Evolutionary conservation across 2,329 filamentous ascomycete genomes (phyloP), one percentile per base, ranked within the genome.

Genomic region (Sphaerostilbella broomeana): DNA sequence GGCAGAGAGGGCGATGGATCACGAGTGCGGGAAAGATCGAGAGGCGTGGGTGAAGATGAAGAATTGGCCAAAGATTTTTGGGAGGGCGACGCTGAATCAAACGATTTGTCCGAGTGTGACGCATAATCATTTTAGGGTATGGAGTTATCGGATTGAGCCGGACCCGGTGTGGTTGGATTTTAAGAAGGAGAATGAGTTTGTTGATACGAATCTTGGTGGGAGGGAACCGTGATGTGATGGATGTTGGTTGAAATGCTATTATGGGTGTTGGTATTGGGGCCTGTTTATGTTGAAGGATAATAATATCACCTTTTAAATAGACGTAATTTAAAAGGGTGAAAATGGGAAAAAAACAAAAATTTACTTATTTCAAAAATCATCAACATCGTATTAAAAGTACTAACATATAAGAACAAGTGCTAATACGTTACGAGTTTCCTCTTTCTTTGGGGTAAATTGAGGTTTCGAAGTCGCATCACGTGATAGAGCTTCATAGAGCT

Each of bases 381-480:
- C n/a, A n/a, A n/a, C n/a, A n/a, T n/a, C n/a, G n/a, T n/a, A n/a
- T n/a, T n/a, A n/a, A n/a, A n/a, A n/a, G n/a, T n/a, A n/a, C n/a
- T n/a, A n/a, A n/a, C n/a, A n/a, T n/a, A n/a, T n/a, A n/a, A n/a
- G n/a, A n/a, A n/a, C 22, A 25, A 12, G 22, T 25, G 22, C 22
- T 12, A 12, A 25, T 9, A 25, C 8, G 22, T 25, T 12, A 25
- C 22, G 22, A 9, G 22, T 3, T 25, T 25, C 8, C 8, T 25
- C 22, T 25, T 25, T 25, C 12, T 25, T 25, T 25, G 22, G 22
- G 22, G 16, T n/a, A n/a, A n/a, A n/a, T n/a, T n/a, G n/a, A n/a
- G n/a, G n/a, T n/a, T n/a, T n/a, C n/a, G n/a, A n/a, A 5, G 18
- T 17, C 2, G n/a, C 5, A 43, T 43, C 41, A 43, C 41, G 41